These are phyloP conservation scores for Xylaria sp. DNA, from an alignment of 2,329 filamentous ascomycete genomes.

Conservation along the genomic window DNA sequence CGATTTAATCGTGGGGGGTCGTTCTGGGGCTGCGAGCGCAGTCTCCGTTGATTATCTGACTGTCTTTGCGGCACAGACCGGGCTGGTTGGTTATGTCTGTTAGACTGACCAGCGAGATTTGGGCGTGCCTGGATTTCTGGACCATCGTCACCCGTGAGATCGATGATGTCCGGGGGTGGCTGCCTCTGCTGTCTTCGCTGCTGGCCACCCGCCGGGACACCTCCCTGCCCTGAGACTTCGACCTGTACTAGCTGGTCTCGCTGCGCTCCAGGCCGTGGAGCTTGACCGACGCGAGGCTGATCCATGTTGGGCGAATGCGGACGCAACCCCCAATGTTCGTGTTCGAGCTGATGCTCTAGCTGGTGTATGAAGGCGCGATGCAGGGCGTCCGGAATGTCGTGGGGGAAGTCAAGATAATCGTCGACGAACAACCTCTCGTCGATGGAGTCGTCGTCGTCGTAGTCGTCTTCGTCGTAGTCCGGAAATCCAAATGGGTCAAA, in stretches of 20 bases:
- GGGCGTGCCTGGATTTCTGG: constrained; percentile 10
- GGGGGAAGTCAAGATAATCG: constrained; percentile 27
- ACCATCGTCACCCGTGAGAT: constrained; percentile 47
- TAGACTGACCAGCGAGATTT: constrained; percentile 11
- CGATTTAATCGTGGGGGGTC: constrained; percentile 46
- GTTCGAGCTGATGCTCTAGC: constrained; percentile 26
- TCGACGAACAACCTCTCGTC: constrained; percentile 37
- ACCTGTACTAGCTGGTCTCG: constrained; percentile 45
- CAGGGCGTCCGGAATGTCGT: constrained; percentile 18
- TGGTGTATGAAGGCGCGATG: constrained; percentile 29
- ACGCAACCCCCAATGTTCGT: constrained; percentile 23
- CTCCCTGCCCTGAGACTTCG: constrained; percentile 37
- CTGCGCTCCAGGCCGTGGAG: constrained; percentile 14
- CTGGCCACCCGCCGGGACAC: constrained; percentile 3
- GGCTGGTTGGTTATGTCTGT: constrained; percentile 17
- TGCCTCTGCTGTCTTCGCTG: constrained; percentile 27
- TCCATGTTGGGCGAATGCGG: constrained; percentile 26
- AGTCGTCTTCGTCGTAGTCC: constrained; percentile 13
- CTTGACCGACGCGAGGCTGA: constrained; percentile 2
- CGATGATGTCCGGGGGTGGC: constrained; percentile 43
- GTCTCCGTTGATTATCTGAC: constrained; percentile 42
- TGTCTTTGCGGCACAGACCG: constrained; percentile 21
- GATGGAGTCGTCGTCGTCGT: constrained; percentile 26
- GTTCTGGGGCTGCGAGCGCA: constrained; percentile 41
- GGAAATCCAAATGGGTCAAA: constrained; percentile 25